phyloP scores from a whole-genome alignment of 2,329 filamentous ascomycete species.

The Sarocladium brachiariae region DNA sequence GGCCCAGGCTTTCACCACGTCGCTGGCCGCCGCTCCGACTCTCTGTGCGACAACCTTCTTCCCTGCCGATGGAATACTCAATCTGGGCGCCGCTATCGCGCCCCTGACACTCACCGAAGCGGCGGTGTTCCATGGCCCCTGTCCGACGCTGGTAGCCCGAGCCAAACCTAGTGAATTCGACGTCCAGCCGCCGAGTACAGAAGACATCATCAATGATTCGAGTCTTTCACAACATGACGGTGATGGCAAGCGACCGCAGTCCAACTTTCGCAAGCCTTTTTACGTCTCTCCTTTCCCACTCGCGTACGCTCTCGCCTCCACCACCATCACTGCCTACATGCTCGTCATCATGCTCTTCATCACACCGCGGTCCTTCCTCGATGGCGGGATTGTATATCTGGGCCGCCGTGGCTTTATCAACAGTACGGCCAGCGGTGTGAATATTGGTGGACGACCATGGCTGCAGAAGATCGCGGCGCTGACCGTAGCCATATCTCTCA shows the following conservation, averaged over 20 bases:
- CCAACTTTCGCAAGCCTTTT: constrained; percentile 77
- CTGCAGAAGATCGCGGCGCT: constrained; percentile 76
- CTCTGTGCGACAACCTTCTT: constrained; percentile 36
- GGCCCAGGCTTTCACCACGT: constrained; percentile 15
- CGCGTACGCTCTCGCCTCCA: constrained; percentile 85
- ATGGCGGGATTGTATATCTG: constrained; percentile 76
- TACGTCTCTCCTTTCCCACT: constrained; percentile 91
- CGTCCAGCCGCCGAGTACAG: background rate
- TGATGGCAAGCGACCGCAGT: constrained; percentile 35
- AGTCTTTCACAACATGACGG: constrained; percentile 22
- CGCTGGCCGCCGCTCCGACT: constrained; percentile 23
- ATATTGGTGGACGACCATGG: constrained; percentile 87
- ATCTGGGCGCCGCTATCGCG: constrained; percentile 42
- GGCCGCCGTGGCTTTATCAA: constrained; percentile 80
- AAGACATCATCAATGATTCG: constrained; percentile 22
- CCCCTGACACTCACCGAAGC: constrained; percentile 52
- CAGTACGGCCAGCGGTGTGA: constrained; percentile 70
- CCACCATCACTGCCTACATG: constrained; percentile 85
- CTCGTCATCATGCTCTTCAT: constrained; percentile 91
- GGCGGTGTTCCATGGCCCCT: constrained; percentile 44
- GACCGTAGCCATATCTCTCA: constrained; percentile 75
- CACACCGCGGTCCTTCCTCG: constrained; percentile 87
- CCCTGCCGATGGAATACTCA: constrained; percentile 38
- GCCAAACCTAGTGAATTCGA: background rate
- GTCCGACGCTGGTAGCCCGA: constrained; percentile 16